Evolutionary conservation across 768 basidiomycete genomes (phyloP).

Genomic region (Kwoniella pini): DNA sequence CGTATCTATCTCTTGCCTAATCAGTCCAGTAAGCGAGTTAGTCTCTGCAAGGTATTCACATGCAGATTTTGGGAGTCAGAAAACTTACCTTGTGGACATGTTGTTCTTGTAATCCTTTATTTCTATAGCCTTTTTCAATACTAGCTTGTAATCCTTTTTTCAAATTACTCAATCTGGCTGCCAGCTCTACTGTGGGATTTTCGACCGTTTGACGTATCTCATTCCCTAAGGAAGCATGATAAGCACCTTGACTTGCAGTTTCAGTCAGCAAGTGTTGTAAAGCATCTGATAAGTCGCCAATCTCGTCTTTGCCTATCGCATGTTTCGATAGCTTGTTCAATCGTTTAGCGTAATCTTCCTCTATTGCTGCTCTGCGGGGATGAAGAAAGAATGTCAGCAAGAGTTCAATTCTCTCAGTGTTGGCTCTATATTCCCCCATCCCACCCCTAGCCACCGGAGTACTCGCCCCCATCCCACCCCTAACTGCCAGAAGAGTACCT

Average conservation of each 20-base stretch:
- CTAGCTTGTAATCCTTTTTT: slow-evolving; percentile 61
- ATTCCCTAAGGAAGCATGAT: slow-evolving; percentile 71
- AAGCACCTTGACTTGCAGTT: slow-evolving; percentile 76
- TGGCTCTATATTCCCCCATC: too few relatives aligned
- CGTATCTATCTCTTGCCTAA: slow-evolving; percentile 85
- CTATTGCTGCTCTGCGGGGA: slow-evolving; percentile 70
- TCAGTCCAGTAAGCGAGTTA: too few relatives aligned
- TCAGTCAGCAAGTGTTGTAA: slow-evolving; percentile 78
- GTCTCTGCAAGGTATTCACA: too few relatives aligned
- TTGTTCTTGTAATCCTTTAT: slow-evolving; percentile 79
- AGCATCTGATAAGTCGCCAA: slow-evolving; percentile 80
- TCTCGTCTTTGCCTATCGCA: slow-evolving; percentile 81
- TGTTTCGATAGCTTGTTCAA: slow-evolving; percentile 75
- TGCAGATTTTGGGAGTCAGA: not conserved
- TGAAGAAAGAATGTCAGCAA: not conserved
- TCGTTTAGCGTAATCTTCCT: slow-evolving; percentile 92
- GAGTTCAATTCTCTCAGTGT: too few relatives aligned
- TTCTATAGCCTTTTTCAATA: slow-evolving; percentile 89
- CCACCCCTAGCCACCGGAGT: slow-evolving; percentile 6
- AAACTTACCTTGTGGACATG: slow-evolving; percentile 69
- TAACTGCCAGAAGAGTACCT: slow-evolving; percentile 3
- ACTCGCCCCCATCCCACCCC: slow-evolving; percentile 8
- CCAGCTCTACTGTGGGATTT: slow-evolving; percentile 42
- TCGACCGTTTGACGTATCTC: slow-evolving; percentile 78
- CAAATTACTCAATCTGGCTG: slow-evolving; percentile 35